Evolutionary conservation across 441 rosid species (phyloP), one percentile per base, ranked within the genome.

Genomic region (Aquilaria agallochum): DNA sequence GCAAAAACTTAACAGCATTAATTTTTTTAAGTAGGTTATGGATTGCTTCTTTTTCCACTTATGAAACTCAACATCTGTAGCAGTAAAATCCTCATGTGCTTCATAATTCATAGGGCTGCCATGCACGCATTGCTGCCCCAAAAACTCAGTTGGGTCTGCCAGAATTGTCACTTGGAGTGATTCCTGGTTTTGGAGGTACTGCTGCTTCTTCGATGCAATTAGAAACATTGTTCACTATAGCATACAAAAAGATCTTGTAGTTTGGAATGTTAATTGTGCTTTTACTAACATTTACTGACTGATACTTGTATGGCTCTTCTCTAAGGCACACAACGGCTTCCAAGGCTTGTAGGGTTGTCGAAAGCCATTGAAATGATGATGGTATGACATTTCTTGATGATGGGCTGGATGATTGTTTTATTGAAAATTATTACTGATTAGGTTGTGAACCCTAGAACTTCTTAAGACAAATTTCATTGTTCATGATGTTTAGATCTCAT

Each of bases 301-400:
- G 67, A 30, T 55, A 48, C n/a, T 36, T 63, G 56, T 58, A n/a
- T 60, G 61, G 45, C 48, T 63, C 51, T 72, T 69, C 65, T 60
- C 64, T 69, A 73, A 94, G 99, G 99, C 36, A 94, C 99, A 36
- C 99, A 94, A 55, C 96, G 96, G 60, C 97, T 94, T 66, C 99
- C 99, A 56, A 91, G 99, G 78, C 90, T 94, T 46, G 59, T 89
- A 58, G 99, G 97, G 52, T 84, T 94, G 62, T 50, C 96, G 59
- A 94, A 91, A 78, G 93, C 89, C 50, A 76, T 90, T 72, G 89
- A 91, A 56, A 89, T 94, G 80, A 84, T 94, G 82, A 83, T 87
- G 90, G 99, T 94, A 85, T n/a, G 62, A 48, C 66, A 68, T 48
- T 46, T 5, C 7, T 30, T 50, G 27, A 14, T 53, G 55, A 57